A percentile compares a stretch with the other conserved stretches of the same genome.
Conservation (phyloP, 805 yeast genomes). For the Hanseniaspora occidentalis region DNA sequence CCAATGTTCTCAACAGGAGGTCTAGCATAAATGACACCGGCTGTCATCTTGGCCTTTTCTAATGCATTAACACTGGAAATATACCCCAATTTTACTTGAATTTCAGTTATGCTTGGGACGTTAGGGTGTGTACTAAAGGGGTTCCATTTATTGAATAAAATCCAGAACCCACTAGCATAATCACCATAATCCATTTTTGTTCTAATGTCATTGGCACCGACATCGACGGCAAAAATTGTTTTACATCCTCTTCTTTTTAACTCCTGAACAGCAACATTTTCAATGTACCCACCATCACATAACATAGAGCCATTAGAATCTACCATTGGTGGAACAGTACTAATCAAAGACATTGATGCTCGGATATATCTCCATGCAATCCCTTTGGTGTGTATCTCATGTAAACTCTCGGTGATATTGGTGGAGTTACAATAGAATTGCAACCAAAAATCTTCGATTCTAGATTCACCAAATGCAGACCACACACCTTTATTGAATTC, state of each 20-base stretch:
- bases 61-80: slow-evolving; percentile 91
- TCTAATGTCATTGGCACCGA: slow-evolving; percentile 87
- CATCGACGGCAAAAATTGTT: slow-evolving; percentile 84
- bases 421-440: slow-evolving; percentile 83
- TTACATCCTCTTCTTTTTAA: slow-evolving; percentile 86
- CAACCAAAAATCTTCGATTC: slow-evolving; percentile 95
- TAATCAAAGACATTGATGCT: slow-evolving; percentile 95
- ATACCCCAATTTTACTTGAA: slow-evolving; percentile 84
- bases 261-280: slow-evolving; percentile 82
- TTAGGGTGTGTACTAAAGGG: slow-evolving; percentile 81
- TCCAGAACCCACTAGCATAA: slow-evolving; percentile 88
- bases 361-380: slow-evolving; percentile 92
- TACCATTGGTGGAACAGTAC: slow-evolving; percentile 74
- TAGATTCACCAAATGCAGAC: slow-evolving; percentile 84
- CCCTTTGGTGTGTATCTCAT: slow-evolving; percentile 89
- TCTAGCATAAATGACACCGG: slow-evolving; percentile 76
- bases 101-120: slow-evolving; percentile 90
- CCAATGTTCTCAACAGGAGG: slow-evolving; percentile 93
- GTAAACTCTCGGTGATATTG: slow-evolving; percentile 84
- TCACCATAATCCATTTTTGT: slow-evolving; percentile 89
- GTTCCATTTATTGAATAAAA: slow-evolving; percentile 71
- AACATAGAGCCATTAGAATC: slow-evolving; percentile 87
- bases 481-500: slow-evolving; percentile 96
- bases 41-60: slow-evolving; percentile 71
- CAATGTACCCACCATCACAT: slow-evolving; percentile 92